Conservation (phyloP, 495 filamentous ascomycete genomes). For the Acidomyces sp. region DNA sequence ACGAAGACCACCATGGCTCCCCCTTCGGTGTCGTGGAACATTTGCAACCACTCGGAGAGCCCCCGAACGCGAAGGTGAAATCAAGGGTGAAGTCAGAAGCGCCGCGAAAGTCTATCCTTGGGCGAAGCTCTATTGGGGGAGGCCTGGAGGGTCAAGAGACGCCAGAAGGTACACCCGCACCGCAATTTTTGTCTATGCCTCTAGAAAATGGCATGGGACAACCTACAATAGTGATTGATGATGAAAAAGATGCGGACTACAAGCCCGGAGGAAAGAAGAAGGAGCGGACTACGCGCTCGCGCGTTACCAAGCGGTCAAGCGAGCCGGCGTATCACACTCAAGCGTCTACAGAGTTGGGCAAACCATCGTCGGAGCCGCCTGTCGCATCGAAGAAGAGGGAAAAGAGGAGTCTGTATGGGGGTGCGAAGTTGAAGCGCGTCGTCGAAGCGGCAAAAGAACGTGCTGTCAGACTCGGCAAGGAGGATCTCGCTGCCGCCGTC, state of each 20-base stretch:
- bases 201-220: neutral
- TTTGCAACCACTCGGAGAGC: constrained; percentile 55
- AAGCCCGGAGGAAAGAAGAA: constrained; percentile 19
- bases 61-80: constrained; percentile 41
- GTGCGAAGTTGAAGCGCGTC: constrained; percentile 14
- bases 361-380: neutral
- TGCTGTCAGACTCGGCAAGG: constrained; percentile 15
- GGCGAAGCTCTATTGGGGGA: constrained; percentile 7
- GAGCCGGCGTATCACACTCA: constrained; percentile 4
- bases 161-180: constrained; percentile 18
- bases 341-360: neutral
- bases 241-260: constrained; percentile 29
- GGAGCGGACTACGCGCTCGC: constrained; percentile 1
- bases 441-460: constrained; percentile 20
- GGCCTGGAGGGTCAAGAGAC: constrained; percentile 16
- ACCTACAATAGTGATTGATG: constrained; percentile 17
- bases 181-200: neutral
- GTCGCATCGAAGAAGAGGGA: neutral
- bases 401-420: constrained; percentile 5
- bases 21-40: constrained; percentile 51
- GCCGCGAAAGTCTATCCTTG: constrained; percentile 15
- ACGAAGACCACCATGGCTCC: constrained; percentile 47
- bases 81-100: constrained; percentile 26
- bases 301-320: constrained; percentile 3
- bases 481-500: constrained; percentile 22